phyloP scores from a whole-genome alignment of 2,329 filamentous ascomycete species.

The Sclerotinia subarctica region DNA sequence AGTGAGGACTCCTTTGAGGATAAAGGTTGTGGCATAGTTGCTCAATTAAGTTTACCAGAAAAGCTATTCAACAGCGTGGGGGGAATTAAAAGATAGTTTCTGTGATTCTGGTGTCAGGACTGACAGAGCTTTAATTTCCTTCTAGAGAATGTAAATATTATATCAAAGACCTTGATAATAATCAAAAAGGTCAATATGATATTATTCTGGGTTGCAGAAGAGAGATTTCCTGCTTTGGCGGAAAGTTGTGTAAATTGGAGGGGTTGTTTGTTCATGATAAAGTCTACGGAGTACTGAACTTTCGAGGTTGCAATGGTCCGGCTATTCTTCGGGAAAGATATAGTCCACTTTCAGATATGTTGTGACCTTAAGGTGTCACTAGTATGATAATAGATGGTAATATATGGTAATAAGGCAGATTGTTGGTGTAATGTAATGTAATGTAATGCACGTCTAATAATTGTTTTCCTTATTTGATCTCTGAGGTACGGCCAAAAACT shows the following conservation, averaged over 20 bases:
- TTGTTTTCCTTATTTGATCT: background rate
- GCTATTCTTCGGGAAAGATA: background rate
- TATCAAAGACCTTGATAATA: background rate
- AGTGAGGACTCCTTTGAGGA: conserved; percentile 87
- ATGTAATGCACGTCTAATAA: conserved; percentile 3
- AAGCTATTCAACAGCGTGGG: conserved; percentile 14
- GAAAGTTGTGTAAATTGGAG: conserved; percentile 15
- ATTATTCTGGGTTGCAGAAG: background rate
- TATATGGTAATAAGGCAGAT: background rate
- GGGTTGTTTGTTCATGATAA: conserved; percentile 15
- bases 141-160: background rate
- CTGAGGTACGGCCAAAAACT: background rate
- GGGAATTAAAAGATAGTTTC: background rate
- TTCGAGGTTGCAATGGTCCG: conserved; percentile 16
- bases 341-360: background rate
- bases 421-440: conserved; percentile 9
- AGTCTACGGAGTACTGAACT: background rate
- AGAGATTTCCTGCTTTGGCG: conserved; percentile 4
- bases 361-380: background rate
- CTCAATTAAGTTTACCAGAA: conserved; percentile 16
- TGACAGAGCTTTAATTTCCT: background rate
- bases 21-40: conserved; percentile 66
- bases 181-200: background rate
- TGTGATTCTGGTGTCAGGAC: conserved; percentile 9
- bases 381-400: background rate